These are phyloP conservation scores for Pseudisothecium myosuroides DNA, from an alignment of 225 moss, liverwort and hornwort species.

Conservation along the genomic window DNA sequence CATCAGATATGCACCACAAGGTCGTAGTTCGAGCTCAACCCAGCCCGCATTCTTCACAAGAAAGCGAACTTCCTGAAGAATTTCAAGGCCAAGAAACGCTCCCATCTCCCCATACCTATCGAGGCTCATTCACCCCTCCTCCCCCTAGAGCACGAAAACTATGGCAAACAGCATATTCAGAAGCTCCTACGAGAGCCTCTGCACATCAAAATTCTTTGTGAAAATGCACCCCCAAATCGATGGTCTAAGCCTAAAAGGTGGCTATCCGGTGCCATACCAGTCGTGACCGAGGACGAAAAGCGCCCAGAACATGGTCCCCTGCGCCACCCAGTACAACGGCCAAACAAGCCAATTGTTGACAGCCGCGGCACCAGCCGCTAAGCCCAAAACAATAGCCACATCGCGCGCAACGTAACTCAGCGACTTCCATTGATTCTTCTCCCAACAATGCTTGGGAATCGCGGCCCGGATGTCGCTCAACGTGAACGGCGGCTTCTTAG, in stretches of 20 bases:
- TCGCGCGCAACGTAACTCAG: conserved; percentile 70
- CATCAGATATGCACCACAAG: background rate
- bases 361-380: conserved; percentile 78
- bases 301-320: conserved; percentile 99
- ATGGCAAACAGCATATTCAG: background rate
- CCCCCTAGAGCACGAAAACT: background rate
- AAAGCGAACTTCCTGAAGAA: background rate
- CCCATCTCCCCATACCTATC: background rate
- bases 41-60: background rate
- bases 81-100: background rate
- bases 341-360: conserved; percentile 78
- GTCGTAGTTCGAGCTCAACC: background rate
- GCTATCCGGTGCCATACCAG: conserved; percentile 10
- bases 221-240: background rate
- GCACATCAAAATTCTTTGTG: background rate
- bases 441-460: conserved; percentile 96
- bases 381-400: conserved; percentile 63
- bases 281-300: conserved; percentile 94
- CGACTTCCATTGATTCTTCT: conserved; percentile 75
- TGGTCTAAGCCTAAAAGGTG: background rate
- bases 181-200: background rate
- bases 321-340: conserved; percentile 94
- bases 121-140: background rate
- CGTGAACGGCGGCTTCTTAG: conserved; percentile 63
- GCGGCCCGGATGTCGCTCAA: conserved; percentile 74